Evolutionary conservation across 1,284 basidiomycete genomes (phyloP).

Genomic region (Tilletia horrida): DNA sequence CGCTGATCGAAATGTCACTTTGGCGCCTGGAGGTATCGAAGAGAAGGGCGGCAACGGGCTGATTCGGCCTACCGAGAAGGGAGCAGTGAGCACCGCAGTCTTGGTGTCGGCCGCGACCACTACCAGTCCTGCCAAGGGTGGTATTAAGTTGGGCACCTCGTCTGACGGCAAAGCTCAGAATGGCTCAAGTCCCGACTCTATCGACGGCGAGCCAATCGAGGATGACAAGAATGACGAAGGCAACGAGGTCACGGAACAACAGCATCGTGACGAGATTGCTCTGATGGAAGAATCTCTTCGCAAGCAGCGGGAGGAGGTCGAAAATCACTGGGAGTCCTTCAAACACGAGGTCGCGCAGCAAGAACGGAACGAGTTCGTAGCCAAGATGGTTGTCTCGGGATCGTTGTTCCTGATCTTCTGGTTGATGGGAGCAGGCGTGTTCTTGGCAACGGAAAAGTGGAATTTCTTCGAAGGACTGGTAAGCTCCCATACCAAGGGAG

Average conservation of each 20-base stretch:
- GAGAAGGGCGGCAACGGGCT: too few species aligned
- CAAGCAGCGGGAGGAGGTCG: conserved; percentile 28
- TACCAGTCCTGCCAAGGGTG: too few species aligned
- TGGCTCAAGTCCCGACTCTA: background rate
- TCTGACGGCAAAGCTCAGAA: background rate
- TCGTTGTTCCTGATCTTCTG: conserved; percentile 59
- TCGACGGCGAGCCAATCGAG: background rate
- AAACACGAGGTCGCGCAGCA: conserved; percentile 52
- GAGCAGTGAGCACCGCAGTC: too few species aligned
- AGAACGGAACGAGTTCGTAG: conserved; percentile 60
- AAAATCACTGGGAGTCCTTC: conserved; percentile 48
- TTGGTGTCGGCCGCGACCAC: too few species aligned
- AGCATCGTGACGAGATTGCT: conserved; percentile 13
- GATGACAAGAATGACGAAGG: background rate
- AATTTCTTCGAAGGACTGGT: conserved; percentile 60
- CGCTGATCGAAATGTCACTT: background rate
- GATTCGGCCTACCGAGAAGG: too few species aligned
- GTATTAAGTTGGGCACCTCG: background rate
- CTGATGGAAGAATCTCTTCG: conserved; percentile 18
- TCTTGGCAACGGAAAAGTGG: conserved; percentile 62
- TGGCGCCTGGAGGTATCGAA: too few species aligned
- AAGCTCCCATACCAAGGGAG: conserved; percentile 18
- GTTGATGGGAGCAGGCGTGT: conserved; percentile 62
- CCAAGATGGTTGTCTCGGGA: conserved; percentile 61
- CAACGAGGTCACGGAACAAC: background rate